Evolutionary conservation across 2,329 filamentous ascomycete genomes (phyloP).

Genomic region (Aureobasidium namibiae): DNA sequence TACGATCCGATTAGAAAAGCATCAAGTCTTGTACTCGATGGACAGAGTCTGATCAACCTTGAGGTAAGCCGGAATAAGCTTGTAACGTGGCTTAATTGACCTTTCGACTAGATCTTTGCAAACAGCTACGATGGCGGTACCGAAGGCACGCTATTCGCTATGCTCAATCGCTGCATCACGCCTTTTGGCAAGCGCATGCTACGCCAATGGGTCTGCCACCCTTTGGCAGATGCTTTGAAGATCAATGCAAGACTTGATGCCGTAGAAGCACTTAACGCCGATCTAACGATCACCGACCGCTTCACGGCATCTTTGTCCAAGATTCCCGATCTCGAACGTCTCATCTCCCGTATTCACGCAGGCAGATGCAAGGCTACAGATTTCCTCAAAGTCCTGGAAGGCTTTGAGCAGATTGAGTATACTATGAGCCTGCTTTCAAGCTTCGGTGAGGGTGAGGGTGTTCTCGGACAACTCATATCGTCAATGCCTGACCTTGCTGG

Average conservation of each 20-base stretch:
- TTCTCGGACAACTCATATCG: conserved; percentile 74
- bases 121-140: conserved; percentile 81
- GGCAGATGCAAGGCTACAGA: conserved; percentile 84
- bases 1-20: conserved; percentile 90
- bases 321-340: conserved; percentile 86
- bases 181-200: conserved; percentile 96
- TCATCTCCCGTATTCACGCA: conserved; percentile 91
- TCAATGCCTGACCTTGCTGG: conserved; percentile 78
- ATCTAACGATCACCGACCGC: conserved; percentile 70
- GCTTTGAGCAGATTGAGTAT: conserved; percentile 96
- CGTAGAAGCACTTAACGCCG: conserved; percentile 83
- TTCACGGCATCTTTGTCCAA: conserved; percentile 83
- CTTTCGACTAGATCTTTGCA: conserved; percentile 56
- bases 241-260: conserved; percentile 94
- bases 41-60: conserved; percentile 95
- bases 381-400: conserved; percentile 87
- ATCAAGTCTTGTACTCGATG: conserved; percentile 84
- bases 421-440: conserved; percentile 72
- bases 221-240: conserved; percentile 72
- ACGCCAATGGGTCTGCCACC: conserved; percentile 95
- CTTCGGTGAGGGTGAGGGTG: conserved; percentile 67
- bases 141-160: conserved; percentile 80
- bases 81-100: background rate
- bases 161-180: conserved; percentile 90
- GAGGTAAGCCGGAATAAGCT: conserved; percentile 39